These are phyloP conservation scores for Phytophthora pini DNA, from an alignment of 352 stramenopile species.

Conservation along the genomic window DNA sequence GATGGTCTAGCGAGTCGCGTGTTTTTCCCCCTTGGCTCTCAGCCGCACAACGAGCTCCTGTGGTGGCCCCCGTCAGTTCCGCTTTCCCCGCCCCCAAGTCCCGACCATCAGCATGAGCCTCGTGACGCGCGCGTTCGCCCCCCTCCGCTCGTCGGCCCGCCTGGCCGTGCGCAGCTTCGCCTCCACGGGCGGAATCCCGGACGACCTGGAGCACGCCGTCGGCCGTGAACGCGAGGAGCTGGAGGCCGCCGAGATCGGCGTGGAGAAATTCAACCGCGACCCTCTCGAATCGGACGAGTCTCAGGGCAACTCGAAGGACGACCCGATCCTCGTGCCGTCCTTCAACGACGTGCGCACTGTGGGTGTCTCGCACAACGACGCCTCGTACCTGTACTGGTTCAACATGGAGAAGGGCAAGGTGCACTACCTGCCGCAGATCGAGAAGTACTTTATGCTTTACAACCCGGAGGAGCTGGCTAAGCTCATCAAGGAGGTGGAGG, in stretches of 20 bases:
- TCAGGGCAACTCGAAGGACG: constrained; percentile 90
- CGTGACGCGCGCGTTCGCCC: constrained; percentile 58
- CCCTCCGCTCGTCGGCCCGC: constrained; percentile 50
- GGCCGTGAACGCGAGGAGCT: constrained; percentile 82
- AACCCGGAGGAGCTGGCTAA: constrained; percentile 86
- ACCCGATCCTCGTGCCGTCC: constrained; percentile 87
- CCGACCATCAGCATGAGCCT: constrained; percentile 47
- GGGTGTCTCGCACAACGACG: constrained; percentile 90
- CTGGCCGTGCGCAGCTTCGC: constrained; percentile 61
- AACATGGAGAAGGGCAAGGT: constrained; percentile 89
- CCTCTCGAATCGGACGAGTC: constrained; percentile 85
- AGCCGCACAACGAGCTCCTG: background rate
- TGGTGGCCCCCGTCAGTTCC: constrained; percentile 23
- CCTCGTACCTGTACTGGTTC: constrained; percentile 90
- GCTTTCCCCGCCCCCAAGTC: constrained; percentile 22
- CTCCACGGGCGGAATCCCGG: constrained; percentile 59
- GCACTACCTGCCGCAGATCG: constrained; percentile 85
- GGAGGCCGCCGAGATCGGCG: constrained; percentile 71
- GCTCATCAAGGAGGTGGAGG: constrained; percentile 86
- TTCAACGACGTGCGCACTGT: constrained; percentile 79
- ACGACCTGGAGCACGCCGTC: constrained; percentile 84
- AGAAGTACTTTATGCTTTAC: constrained; percentile 93
- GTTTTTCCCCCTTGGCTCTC: constrained; percentile 10
- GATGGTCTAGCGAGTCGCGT: constrained; percentile 6
- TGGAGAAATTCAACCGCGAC: constrained; percentile 83